These are phyloP conservation scores for Pseudogymnoascus destructans DNA, from an alignment of 2,329 filamentous ascomycete species.

Conservation along the genomic window DNA sequence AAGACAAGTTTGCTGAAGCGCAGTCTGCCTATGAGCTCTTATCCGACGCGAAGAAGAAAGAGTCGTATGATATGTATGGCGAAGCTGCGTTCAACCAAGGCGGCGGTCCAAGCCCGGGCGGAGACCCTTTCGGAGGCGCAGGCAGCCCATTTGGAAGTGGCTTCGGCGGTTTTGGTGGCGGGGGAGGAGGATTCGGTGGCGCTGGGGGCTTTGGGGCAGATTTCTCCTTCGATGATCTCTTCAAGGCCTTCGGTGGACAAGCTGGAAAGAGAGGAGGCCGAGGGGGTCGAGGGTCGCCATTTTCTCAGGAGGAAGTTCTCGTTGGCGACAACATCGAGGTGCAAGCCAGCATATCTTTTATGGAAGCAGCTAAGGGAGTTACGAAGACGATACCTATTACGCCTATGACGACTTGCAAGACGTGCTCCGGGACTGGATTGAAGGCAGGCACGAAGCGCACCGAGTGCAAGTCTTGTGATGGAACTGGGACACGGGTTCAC, in stretches of 20 bases:
- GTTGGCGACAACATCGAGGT: slow-evolving; percentile 97
- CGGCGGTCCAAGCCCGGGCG: slow-evolving; percentile 43
- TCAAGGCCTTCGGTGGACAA: slow-evolving; percentile 64
- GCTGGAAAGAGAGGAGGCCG: slow-evolving; percentile 32
- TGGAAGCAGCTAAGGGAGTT: slow-evolving; percentile 88
- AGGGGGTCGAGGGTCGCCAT: slow-evolving; percentile 48
- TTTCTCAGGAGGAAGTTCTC: slow-evolving; percentile 62
- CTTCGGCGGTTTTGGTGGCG: slow-evolving; percentile 40
- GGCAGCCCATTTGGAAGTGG: slow-evolving; percentile 50
- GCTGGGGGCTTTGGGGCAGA: slow-evolving; percentile 60
- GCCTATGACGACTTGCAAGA: slow-evolving; percentile 67
- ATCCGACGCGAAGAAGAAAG: slow-evolving; percentile 83
- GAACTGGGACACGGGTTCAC: slow-evolving; percentile 76
- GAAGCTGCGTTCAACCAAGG: slow-evolving; percentile 75
- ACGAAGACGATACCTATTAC: slow-evolving; percentile 79
- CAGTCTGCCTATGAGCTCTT: slow-evolving; percentile 90
- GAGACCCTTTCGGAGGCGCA: slow-evolving; percentile 48
- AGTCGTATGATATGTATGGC: slow-evolving; percentile 84
- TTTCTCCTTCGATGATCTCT: slow-evolving; percentile 94
- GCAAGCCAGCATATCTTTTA: slow-evolving; percentile 83
- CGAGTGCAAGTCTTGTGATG: slow-evolving; percentile 68
- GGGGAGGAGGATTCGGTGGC: slow-evolving; percentile 36
- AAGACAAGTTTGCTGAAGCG: slow-evolving; percentile 87
- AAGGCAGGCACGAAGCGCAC: slow-evolving; percentile 65
- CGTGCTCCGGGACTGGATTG: slow-evolving; percentile 71